Conservation (phyloP, 208 protist species). For the Leptomonas pyrrhocoris region DNA sequence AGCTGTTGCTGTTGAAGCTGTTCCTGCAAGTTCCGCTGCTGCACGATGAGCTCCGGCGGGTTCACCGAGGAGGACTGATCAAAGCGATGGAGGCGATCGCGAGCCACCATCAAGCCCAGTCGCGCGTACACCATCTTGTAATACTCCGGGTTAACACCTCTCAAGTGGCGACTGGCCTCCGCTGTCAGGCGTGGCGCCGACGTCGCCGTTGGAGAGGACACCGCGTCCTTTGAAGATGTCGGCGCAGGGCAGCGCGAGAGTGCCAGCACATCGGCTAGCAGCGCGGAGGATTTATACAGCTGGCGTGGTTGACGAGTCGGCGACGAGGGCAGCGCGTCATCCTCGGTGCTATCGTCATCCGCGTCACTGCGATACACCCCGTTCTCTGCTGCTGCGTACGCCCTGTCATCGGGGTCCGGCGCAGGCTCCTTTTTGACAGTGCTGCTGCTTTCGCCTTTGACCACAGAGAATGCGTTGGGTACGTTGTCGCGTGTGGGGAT, state of each 20-base stretch:
- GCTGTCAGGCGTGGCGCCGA: constrained; percentile 12
- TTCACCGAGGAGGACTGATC: constrained; percentile 30
- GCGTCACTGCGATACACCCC: constrained; percentile 8
- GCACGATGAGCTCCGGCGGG: constrained; percentile 53
- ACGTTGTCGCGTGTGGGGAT: background rate
- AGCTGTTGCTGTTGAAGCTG: constrained; percentile 38
- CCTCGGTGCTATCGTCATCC: background rate
- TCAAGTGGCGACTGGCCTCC: constrained; percentile 24
- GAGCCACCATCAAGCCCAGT: constrained; percentile 74
- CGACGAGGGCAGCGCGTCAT: constrained; percentile 1
- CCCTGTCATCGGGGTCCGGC: constrained; percentile 18
- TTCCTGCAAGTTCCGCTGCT: constrained; percentile 58
- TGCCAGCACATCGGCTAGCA: constrained; percentile 45
- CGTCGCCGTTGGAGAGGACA: constrained; percentile 7
- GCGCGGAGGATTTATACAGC: constrained; percentile 30
- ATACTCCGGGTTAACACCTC: constrained; percentile 54
- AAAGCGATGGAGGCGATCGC: constrained; percentile 66
- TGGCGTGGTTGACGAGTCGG: constrained; percentile 11
- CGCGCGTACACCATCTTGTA: constrained; percentile 87
- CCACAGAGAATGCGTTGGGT: background rate
- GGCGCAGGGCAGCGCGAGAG: constrained; percentile 40
- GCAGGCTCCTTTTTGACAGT: constrained; percentile 32
- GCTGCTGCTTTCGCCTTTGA: constrained; percentile 1
- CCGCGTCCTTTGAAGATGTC: background rate
- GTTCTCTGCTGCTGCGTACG: background rate